Evolutionary conservation across 2,329 filamentous ascomycete species (phyloP).

Genomic region (Ceratocystis variospora): DNA sequence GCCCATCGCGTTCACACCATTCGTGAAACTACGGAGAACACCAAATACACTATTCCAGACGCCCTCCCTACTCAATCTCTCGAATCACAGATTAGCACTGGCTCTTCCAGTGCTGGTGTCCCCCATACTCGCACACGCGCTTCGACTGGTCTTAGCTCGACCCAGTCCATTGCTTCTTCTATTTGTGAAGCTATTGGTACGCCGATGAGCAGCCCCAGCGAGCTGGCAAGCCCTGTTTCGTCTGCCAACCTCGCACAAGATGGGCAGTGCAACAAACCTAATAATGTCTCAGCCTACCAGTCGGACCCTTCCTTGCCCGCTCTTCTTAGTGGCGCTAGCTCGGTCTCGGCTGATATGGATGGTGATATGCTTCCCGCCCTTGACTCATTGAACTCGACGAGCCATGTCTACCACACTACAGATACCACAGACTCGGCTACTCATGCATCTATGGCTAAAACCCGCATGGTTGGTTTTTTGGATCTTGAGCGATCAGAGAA

Average conservation of each 20-base stretch:
- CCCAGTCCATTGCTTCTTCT: conserved; percentile 35
- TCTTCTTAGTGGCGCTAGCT: conserved; percentile 49
- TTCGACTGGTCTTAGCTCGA: conserved; percentile 29
- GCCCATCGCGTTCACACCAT: conserved; percentile 32
- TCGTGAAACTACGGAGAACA: conserved; percentile 15
- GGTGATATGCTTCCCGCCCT: conserved; percentile 43
- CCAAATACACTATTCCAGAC: conserved; percentile 1
- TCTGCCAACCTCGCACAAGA: conserved; percentile 25
- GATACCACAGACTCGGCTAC: conserved; percentile 43
- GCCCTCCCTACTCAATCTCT: conserved; percentile 10
- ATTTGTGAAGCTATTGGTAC: conserved; percentile 35
- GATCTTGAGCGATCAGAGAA: conserved; percentile 23
- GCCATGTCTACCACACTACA: conserved; percentile 36
- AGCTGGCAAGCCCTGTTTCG: conserved; percentile 36
- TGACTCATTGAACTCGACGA: conserved; percentile 31
- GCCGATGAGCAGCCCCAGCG: conserved; percentile 42
- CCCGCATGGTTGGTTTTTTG: conserved; percentile 32
- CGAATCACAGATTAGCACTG: conserved; percentile 13
- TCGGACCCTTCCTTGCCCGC: conserved; percentile 52
- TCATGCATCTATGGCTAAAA: conserved; percentile 38
- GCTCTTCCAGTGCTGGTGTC: conserved; percentile 4
- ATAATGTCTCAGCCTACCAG: conserved; percentile 40
- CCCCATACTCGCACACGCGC: conserved; percentile 6
- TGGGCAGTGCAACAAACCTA: conserved; percentile 24
- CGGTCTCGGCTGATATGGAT: conserved; percentile 48